phyloP scores from a whole-genome alignment of 805 yeast genomes.

The Schwanniomyces occidentalis region DNA sequence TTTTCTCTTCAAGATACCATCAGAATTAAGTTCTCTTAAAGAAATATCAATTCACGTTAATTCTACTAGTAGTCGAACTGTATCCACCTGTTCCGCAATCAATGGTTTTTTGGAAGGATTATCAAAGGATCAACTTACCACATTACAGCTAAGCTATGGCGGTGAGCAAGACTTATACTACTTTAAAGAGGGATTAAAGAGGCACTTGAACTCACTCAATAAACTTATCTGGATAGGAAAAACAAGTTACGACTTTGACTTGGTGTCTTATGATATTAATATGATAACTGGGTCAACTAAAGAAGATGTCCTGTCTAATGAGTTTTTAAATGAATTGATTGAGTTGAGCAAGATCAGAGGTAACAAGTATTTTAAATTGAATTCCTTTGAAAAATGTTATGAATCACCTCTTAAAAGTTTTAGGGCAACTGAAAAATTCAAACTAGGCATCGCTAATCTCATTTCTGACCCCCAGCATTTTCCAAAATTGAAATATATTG shows the following conservation, averaged over 20 bases:
- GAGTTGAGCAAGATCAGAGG: slow-evolving; percentile 5
- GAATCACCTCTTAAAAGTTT: background rate
- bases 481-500: slow-evolving; percentile 2
- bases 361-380: slow-evolving; percentile 4
- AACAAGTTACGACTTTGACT: background rate
- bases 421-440: background rate
- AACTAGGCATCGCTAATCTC: background rate
- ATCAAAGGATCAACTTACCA: background rate
- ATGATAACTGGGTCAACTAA: slow-evolving; percentile 1
- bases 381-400: slow-evolving; percentile 5
- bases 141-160: slow-evolving; percentile 6
- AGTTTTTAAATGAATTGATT: slow-evolving; percentile 1
- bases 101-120: background rate
- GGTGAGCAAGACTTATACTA: slow-evolving; percentile 2
- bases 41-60: slow-evolving; percentile 4
- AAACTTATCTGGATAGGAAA: slow-evolving; percentile 10
- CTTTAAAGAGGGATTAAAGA: slow-evolving; percentile 2
- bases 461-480: slow-evolving; percentile 1
- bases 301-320: background rate
- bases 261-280: background rate
- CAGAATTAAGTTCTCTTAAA: slow-evolving; percentile 2
- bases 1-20: background rate
- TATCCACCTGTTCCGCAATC: background rate
- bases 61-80: background rate
- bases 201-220: slow-evolving; percentile 3